A percentile compares a stretch with the other conserved stretches of the same genome.
Conservation (phyloP, 1,139 yeast species). For the Hanseniaspora sp. region DNA sequence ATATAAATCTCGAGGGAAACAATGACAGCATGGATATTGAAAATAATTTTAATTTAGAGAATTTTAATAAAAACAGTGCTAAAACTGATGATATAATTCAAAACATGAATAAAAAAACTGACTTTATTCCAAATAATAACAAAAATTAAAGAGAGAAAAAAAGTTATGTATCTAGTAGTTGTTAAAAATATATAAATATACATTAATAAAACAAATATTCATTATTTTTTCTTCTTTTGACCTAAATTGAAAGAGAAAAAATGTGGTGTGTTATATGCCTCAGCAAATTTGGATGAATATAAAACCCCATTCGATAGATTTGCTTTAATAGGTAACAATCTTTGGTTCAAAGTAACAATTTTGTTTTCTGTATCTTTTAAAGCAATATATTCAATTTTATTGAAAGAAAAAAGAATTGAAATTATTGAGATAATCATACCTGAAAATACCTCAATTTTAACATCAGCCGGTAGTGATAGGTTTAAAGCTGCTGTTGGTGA, state of each 20-base stretch:
- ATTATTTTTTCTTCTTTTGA: slow-evolving; percentile 22
- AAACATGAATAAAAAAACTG: not conserved
- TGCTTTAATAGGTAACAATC: slow-evolving; percentile 24
- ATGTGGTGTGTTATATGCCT: slow-evolving; percentile 22
- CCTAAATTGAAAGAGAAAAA: slow-evolving; percentile 25
- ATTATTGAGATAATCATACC: slow-evolving; percentile 23
- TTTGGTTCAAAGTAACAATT: slow-evolving; percentile 23
- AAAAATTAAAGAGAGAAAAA: not conserved
- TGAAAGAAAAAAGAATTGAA: slow-evolving; percentile 24
- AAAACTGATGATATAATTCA: not conserved
- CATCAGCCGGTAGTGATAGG: slow-evolving; percentile 24
- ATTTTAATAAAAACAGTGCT: not conserved
- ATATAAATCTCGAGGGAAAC: not conserved
- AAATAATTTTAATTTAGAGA: not conserved
- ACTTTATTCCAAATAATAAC: no score
- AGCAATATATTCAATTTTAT: slow-evolving; percentile 22
- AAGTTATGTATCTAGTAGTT: not conserved
- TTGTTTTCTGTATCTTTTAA: slow-evolving; percentile 18
- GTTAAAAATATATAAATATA: not conserved
- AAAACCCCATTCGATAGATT: slow-evolving; percentile 25
- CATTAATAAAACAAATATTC: not conserved
- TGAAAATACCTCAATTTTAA: slow-evolving; percentile 24
- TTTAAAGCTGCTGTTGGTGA: slow-evolving; percentile 6
- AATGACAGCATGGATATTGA: not conserved
- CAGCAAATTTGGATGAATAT: not conserved